Conservation (phyloP, 148 eudicot genomes). For the Diospyros lotus region DNA sequence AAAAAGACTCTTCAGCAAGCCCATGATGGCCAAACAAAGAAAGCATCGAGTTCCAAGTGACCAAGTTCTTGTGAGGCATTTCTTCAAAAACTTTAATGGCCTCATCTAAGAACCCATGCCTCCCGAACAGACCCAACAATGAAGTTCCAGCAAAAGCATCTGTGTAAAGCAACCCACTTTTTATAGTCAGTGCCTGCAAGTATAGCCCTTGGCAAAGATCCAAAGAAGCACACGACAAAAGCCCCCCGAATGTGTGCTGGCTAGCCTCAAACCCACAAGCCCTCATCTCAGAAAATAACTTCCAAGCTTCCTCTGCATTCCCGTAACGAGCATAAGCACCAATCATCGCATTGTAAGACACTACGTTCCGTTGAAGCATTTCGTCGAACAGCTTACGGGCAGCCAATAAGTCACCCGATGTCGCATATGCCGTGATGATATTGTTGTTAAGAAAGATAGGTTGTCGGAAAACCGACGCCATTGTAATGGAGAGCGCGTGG, state of each 20-base stretch:
- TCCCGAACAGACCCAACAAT: slow-evolving; percentile 57
- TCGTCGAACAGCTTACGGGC: slow-evolving; percentile 64
- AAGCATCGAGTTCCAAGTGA: slow-evolving; percentile 69
- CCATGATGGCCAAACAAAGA: slow-evolving; percentile 59
- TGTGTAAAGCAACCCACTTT: slow-evolving; percentile 46
- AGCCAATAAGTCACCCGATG: slow-evolving; percentile 16
- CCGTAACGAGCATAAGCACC: slow-evolving; percentile 38
- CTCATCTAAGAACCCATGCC: slow-evolving; percentile 49
- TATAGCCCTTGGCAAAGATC: slow-evolving; percentile 37
- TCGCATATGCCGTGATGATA: slow-evolving; percentile 33
- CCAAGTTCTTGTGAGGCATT: slow-evolving; percentile 54
- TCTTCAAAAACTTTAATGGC: slow-evolving; percentile 45
- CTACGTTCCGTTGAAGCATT: slow-evolving; percentile 54
- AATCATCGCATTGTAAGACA: slow-evolving; percentile 61
- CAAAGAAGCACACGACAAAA: slow-evolving; percentile 48
- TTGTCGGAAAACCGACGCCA: slow-evolving; percentile 42
- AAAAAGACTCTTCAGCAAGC: slow-evolving; percentile 34
- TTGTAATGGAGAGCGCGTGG: slow-evolving; percentile 50
- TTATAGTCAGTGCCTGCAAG: slow-evolving; percentile 51
- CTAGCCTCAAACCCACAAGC: slow-evolving; percentile 46
- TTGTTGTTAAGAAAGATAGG: slow-evolving; percentile 51
- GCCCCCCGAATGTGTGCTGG: slow-evolving; percentile 46
- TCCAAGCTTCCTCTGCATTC: slow-evolving; percentile 40
- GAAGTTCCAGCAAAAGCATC: slow-evolving; percentile 71
- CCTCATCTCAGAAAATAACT: slow-evolving; percentile 50